Base-by-base conservation (phyloP, 2,329 filamentous ascomycete species). In the Penicillium sp. region DNA sequence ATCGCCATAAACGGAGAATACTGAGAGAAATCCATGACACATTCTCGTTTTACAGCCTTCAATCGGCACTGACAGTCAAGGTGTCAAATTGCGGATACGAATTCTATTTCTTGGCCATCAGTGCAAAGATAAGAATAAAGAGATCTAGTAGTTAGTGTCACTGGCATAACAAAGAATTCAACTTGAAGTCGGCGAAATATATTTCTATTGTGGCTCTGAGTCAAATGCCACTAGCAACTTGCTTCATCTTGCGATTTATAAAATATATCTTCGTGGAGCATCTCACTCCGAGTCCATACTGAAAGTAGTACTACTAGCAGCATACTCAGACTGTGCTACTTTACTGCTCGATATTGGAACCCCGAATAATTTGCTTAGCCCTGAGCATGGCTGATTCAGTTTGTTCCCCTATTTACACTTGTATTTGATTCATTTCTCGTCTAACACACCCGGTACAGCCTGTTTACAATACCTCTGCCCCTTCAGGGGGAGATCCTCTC, bases 401-500 rank as follows among this genome's bases (percentile, higher is more conserved):
- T 47, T 21, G 56, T 51, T 20, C 15, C 21, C 29, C 18, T 2
- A 7, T 3, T n/a, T 9, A 7, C 17, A 29, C 12, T 5, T n/a
- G n/a, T n/a, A 15, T 30, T 12, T 8, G 2, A 21, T n/a, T 2
- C n/a, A 9, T 24, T n/a, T n/a, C 18, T 17, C 10, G 12, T 26
- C 18, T 27, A 9, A 53, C 24, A 3, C 12, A 15, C 7, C 24
- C 15, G 10, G 29, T 15, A 61, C 47, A 42, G 71, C 69, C 68
- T 4, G 58, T 60, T 27, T 75, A 67, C 60, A 68, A 74, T 54
- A 56, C 60, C 23, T 71, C 68, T 23, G 62, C 59, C 46, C 81
- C 83, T 17, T 77, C 78, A 55, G 83, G 83, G 29, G 82, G 83
- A 48, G 74, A 85, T 59, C 76, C 80, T 2, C 64, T 78, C 8